Percentiles rank a stretch among this genome's conserved stretches.
These are phyloP conservation scores for Ambrosiella xylebori DNA, from an alignment of 2,329 filamentous ascomycete species.

Conservation along the genomic window DNA sequence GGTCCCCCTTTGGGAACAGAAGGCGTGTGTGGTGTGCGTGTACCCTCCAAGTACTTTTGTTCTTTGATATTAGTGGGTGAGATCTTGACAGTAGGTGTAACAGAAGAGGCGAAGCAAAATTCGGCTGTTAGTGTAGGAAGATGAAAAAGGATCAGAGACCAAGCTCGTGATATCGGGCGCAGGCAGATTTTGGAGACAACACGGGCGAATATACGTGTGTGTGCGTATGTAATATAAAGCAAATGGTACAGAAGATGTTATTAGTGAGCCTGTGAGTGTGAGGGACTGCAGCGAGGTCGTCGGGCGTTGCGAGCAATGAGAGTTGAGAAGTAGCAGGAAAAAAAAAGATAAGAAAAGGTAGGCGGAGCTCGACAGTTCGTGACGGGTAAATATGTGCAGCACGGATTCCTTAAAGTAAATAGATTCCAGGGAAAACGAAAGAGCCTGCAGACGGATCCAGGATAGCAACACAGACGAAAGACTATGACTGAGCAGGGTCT, in stretches of 20 bases:
- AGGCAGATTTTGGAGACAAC: not conserved
- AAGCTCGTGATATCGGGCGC: not conserved
- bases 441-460: not conserved
- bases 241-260: not conserved
- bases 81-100: not conserved
- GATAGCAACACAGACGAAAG: not conserved
- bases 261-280: no score
- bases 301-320: no score
- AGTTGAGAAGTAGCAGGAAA: not conserved
- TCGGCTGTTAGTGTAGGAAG: not conserved
- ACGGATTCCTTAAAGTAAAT: not conserved
- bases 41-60: not conserved
- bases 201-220: not conserved
- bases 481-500: not conserved
- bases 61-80: not conserved
- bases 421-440: not conserved
- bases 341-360: slow-evolving; percentile 2
- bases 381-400: not conserved
- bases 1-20: not conserved
- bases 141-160: not conserved
- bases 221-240: not conserved
- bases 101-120: not conserved
- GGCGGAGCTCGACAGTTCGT: not conserved
- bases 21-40: not conserved
- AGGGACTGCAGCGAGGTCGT: no score